Base-by-base conservation (phyloP, 257 asterid species). In the Nicotiana sylvestris region DNA sequence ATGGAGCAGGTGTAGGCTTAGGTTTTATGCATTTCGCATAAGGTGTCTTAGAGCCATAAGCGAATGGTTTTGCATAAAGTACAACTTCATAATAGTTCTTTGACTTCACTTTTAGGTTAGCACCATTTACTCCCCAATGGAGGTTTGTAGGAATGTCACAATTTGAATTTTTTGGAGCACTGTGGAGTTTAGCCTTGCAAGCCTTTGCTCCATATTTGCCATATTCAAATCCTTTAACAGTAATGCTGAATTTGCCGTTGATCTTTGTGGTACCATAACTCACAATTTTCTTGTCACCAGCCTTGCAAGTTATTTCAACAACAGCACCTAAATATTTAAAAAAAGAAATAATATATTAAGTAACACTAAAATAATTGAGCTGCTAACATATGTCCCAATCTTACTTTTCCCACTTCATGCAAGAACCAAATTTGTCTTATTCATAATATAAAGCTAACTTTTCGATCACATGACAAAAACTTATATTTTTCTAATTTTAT, bases 201-300 rank as follows among this genome's bases (percentile, higher is more conserved):
- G 72, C 46, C 46, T 66, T 66, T 66, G 25, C 72, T 66, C 72
- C 72, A 66, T 66, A 66, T 92, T 21, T 21, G 21, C 21, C 21
- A 21, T 21, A 21, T 21, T 21, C 21, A 21, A 21, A 21, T 21
- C 21, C 93, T 81, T 85, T 83, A 65, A 93, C 64, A 0, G 86
- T 82, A 76, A 92, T 83, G 60, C 90, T 91, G 60, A 78, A 93
- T 77, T 92, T 93, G 4, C 97, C 97, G 70, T 93, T 92, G 66
- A 79, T 88, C 82, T 93, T 90, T 1, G 95, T 93, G 35, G 85
- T 88, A 10, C 97, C 97, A 66, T 90, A 93, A 49, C 90, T 91
- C 56, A 86, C 88, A n/a, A 93, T 84, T 76, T 89, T 70, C 64
- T 91, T 92, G 85, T 90, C 9, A 17, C 77, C 77, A 5, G 55